Base-by-base conservation (phyloP, 2,329 filamentous ascomycete genomes). In the Monilinia fructigena region DNA sequence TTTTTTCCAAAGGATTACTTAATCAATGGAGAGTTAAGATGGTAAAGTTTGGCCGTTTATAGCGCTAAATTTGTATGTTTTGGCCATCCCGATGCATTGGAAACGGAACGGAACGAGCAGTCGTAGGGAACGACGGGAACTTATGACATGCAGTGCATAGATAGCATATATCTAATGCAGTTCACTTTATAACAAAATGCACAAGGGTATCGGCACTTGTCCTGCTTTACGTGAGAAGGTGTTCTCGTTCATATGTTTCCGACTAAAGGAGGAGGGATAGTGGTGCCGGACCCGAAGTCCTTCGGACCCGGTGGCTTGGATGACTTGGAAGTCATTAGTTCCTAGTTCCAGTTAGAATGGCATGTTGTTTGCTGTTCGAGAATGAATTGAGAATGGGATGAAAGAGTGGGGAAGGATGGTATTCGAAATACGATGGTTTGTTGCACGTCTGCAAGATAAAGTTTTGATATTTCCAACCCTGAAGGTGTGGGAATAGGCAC, bases 291-390 rank as follows among this genome's bases (percentile, higher is more conserved):
- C n/a, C 45, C 45, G 31, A 50, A 45, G 38, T 10, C 7, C 4
- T 38, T 60, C 28, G 58, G 45, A 50, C 55, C 42, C 40, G 42
- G 28, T 16, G 12, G 28, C 16, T 35, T 48, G 23, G 45, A 60
- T 35, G 45, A 42, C 28, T 61, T 61, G 28, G 4, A 38, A n/a
- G 11, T 60, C 38, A 50, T 14, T 26, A 8, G 14, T 60, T 20
- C 18, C 45, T 26, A 8, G 14, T 60, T 20, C 18, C 45, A 47
- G 4, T 28, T 42, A 60, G 28, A 35, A 48, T 20, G 42, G 4
- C n/a, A 60, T 60, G 42, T 60, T 60, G 56, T 48, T 48, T 48
- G 42, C 42, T 60, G 56, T 60, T 42, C 10, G 56, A 23, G 42
- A 59, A 48, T 20, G 42, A 28, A 48, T 59, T 47, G 40, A 31